These are phyloP conservation scores for Diaporthe capsici DNA, from an alignment of 2,329 filamentous ascomycete genomes.

Conservation along the genomic window DNA sequence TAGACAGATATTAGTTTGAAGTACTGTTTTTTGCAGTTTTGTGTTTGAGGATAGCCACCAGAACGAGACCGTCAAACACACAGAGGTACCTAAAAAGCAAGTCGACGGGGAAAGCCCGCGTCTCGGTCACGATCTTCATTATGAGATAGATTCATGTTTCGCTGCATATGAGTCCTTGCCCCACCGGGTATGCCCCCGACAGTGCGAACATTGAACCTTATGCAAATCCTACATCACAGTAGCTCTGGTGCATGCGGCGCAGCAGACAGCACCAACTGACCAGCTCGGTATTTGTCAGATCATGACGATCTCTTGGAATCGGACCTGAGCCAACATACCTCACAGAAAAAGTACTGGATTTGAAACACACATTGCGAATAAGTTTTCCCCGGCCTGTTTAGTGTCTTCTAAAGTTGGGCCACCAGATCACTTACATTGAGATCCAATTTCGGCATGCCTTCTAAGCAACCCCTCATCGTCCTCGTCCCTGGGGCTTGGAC, in stretches of 20 bases:
- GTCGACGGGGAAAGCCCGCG: not conserved
- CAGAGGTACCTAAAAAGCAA: not conserved
- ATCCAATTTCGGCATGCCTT: not conserved
- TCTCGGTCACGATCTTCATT: not conserved
- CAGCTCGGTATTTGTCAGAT: not conserved
- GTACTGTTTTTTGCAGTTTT: not conserved
- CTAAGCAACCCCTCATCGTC: not conserved
- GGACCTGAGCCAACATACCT: not conserved
- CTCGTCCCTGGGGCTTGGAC: constrained; percentile 32
- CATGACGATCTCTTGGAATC: not conserved
- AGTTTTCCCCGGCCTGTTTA: too few relatives aligned
- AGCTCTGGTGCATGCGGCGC: not conserved
- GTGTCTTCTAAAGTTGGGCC: too few relatives aligned
- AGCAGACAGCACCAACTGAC: not conserved
- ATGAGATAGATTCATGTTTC: not conserved
- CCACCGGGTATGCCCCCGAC: not conserved
- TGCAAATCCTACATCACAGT: not conserved
- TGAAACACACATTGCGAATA: too few relatives aligned
- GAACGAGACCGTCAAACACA: not conserved
- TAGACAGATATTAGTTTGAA: not conserved
- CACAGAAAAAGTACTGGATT: not conserved
- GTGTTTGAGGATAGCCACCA: not conserved
- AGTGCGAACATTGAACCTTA: not conserved
- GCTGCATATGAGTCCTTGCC: not conserved
- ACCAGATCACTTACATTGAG: not conserved